These are phyloP conservation scores for Naganishia liquefaciens DNA, from an alignment of 1,284 basidiomycete genomes.

Conservation along the genomic window DNA sequence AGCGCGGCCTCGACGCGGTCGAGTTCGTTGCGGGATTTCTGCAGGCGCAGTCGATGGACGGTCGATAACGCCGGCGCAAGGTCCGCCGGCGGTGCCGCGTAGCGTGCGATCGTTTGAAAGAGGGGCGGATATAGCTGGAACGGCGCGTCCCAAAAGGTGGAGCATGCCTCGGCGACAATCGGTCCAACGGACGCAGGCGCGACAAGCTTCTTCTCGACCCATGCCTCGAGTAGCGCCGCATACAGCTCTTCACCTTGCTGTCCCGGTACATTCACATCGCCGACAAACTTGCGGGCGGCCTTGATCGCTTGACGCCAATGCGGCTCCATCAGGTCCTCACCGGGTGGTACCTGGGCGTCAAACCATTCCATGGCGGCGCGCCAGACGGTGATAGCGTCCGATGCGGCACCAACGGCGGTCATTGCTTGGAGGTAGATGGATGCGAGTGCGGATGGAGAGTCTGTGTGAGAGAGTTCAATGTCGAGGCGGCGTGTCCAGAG, in stretches of 20 bases:
- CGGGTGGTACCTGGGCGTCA: not conserved
- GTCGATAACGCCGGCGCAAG: slow-evolving; percentile 14
- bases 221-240: slow-evolving; percentile 32
- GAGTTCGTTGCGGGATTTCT: slow-evolving; percentile 28
- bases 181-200: not conserved
- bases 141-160: slow-evolving; percentile 10
- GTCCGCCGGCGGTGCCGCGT: not conserved
- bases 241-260: slow-evolving; percentile 26
- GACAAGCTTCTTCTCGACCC: slow-evolving; percentile 14
- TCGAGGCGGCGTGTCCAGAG: slow-evolving; percentile 40
- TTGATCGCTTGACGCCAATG: slow-evolving; percentile 30
- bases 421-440: slow-evolving; percentile 39
- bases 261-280: slow-evolving; percentile 7
- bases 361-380: slow-evolving; percentile 29
- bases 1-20: slow-evolving; percentile 40
- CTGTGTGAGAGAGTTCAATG: slow-evolving; percentile 34
- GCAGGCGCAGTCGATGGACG: slow-evolving; percentile 42
- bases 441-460: slow-evolving; percentile 29
- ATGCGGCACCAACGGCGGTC: slow-evolving; percentile 29
- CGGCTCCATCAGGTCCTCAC: not conserved
- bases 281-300: slow-evolving; percentile 24
- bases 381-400: slow-evolving; percentile 21
- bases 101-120: slow-evolving; percentile 20
- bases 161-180: slow-evolving; percentile 8
- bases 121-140: slow-evolving; percentile 8